Base-by-base conservation (phyloP, 306 rosid species). In the Sophora flavescens region DNA sequence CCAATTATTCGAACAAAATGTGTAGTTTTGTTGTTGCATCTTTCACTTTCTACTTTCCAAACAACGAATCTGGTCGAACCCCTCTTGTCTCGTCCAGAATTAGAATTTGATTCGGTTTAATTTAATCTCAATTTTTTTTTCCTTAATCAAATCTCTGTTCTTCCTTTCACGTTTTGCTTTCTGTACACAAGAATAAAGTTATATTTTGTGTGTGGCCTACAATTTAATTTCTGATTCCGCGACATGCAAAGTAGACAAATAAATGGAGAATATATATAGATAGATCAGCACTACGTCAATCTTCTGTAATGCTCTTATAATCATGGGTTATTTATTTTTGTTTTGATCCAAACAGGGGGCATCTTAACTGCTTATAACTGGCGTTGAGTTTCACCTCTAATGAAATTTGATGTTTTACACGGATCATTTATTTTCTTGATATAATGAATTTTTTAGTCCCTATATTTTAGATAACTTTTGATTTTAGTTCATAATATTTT, bases 281-380 rank as follows among this genome's bases (percentile, higher is more conserved):
- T 50, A 63, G 58, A 54, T 16, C 3, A 47, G 75, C 79, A 64
- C 35, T 70, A 76, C 82, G 87, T 80, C 84, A 80, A 26, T 69
- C 76, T 83, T 75, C 8, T 14, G 84, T 69, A 79, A 83, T 63
- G 84, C 81, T 69, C 4, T 83, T 50, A 47, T 50, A 76, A 63
- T 70, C 61, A 70, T 2, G 5, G 45, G 30, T 3, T 45, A 15
- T 54, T 30, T 41, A 2, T 41, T 62, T 60, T 56, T 26, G 6
- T 65, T 73, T 58, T 44, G n/a, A 44, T 8, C 41, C 68, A 36
- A 30, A 6, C 18, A 30, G 32, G 9, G 18, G 15, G n/a, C 66
- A 38, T 38, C 51, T 16, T 63, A 32, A 63, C 15, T 8, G 35
- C 5, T 22, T 15, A 62, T n/a, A 62, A 36, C 7, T 62, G 48